phyloP scores from a whole-genome alignment of 2,329 filamentous ascomycete genomes.

The Phoma sp. region DNA sequence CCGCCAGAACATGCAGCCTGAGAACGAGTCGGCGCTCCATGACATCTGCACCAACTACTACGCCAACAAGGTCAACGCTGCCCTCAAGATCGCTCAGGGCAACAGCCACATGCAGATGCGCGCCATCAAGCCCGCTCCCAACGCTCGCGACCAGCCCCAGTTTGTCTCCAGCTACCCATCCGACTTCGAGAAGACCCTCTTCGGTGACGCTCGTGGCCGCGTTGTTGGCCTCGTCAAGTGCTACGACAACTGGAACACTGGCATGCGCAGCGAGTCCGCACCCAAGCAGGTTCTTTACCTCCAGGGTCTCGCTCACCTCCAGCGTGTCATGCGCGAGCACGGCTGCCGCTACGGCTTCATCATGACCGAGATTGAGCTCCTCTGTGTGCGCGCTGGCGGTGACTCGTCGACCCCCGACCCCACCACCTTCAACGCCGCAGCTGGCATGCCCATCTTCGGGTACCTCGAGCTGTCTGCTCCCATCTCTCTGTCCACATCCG shows the following conservation, averaged over 20 bases:
- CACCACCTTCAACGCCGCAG: constrained; percentile 50
- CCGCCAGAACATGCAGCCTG: constrained; percentile 69
- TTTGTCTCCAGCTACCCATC: constrained; percentile 69
- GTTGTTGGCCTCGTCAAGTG: constrained; percentile 87
- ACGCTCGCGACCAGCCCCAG: constrained; percentile 64
- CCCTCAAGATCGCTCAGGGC: constrained; percentile 76
- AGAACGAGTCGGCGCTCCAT: constrained; percentile 78
- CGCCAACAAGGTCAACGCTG: constrained; percentile 84
- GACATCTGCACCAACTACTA: constrained; percentile 79
- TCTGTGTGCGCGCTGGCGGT: constrained; percentile 81
- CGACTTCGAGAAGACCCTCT: constrained; percentile 57
- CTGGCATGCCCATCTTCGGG: constrained; percentile 79
- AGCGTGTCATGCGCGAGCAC: constrained; percentile 92
- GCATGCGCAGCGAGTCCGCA: constrained; percentile 85
- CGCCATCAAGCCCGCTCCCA: constrained; percentile 42
- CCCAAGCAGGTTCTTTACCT: constrained; percentile 89
- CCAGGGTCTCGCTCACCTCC: constrained; percentile 81
- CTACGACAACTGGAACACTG: constrained; percentile 94
- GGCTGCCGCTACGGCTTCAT: constrained; percentile 94
- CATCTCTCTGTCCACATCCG: constrained; percentile 58
- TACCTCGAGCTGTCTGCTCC: constrained; percentile 75
- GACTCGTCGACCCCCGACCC: constrained; percentile 42
- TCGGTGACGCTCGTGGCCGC: constrained; percentile 59
- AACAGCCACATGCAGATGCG: constrained; percentile 64
- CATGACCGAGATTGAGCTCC: constrained; percentile 92